A percentile compares a stretch with the other conserved stretches of the same genome.
These are phyloP conservation scores for Mallotus japonicus DNA, from an alignment of 441 rosid genomes.

Conservation along the genomic window DNA sequence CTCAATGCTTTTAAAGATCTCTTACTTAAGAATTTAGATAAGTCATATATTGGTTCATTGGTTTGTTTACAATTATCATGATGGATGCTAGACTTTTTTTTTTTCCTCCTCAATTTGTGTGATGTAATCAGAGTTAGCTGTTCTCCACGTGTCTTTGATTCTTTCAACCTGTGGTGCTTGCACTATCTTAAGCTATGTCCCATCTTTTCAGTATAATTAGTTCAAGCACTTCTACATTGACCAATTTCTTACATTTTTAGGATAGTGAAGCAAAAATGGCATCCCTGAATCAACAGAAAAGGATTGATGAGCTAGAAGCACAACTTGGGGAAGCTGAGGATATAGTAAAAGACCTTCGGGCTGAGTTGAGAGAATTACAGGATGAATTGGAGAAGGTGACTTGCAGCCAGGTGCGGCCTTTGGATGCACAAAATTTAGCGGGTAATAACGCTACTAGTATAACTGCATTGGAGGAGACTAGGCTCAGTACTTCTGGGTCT, in stretches of 20 bases:
- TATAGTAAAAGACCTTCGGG: constrained; percentile 78
- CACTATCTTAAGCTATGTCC: background rate
- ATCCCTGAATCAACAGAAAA: constrained; percentile 54
- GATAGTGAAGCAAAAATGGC: constrained; percentile 58
- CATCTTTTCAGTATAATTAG: background rate
- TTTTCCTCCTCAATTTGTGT: background rate
- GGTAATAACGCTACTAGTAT: constrained; percentile 24
- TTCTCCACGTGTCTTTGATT: background rate
- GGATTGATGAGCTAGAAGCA: constrained; percentile 84
- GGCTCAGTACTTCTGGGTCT: constrained; percentile 30
- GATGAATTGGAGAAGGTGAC: constrained; percentile 56
- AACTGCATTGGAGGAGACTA: constrained; percentile 29
- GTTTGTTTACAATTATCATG: background rate
- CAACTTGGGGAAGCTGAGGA: constrained; percentile 93
- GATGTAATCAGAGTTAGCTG: background rate
- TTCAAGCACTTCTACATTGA: background rate
- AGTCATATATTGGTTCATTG: background rate
- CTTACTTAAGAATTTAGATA: background rate
- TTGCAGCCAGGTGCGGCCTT: constrained; percentile 27
- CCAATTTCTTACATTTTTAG: constrained; percentile 32
- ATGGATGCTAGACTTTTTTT: background rate
- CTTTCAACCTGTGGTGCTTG: background rate
- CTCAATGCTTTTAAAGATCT: background rate
- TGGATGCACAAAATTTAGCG: constrained; percentile 24
- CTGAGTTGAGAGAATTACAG: constrained; percentile 65